Percentiles rank a stretch among this genome's conserved stretches.
These are phyloP conservation scores for Pinus tabuliformis DNA, from an alignment of 75 land plant species.

Conservation along the genomic window DNA sequence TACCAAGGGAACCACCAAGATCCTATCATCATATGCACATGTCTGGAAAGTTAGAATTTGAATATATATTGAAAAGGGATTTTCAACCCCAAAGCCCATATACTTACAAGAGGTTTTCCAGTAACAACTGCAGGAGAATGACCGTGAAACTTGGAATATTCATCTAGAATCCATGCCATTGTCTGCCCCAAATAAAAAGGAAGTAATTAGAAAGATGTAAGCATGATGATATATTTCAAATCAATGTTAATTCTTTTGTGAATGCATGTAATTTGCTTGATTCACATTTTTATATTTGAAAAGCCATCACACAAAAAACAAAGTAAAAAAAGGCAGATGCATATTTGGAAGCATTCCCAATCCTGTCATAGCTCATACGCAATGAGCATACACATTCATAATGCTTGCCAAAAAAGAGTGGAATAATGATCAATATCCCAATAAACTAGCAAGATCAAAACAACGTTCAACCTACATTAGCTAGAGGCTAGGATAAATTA, in stretches of 20 bases:
- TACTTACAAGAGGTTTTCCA: constrained; percentile 91
- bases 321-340: not conserved
- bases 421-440: not conserved
- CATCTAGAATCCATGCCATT: constrained; percentile 98
- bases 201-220: constrained; percentile 3
- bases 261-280: not conserved
- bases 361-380: not conserved
- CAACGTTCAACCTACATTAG: not conserved
- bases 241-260: not conserved
- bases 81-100: not conserved
- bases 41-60: not conserved
- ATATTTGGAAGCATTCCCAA: not conserved
- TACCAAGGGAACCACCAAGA: constrained; percentile 84
- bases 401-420: too few relatives aligned
- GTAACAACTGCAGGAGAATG: constrained; percentile 93
- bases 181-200: constrained; percentile 44
- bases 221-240: not conserved
- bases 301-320: not conserved
- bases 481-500: not conserved
- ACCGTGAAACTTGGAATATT: constrained; percentile 96
- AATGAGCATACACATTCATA: too few relatives aligned
- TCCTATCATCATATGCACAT: constrained; percentile 37
- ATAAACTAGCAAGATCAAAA: not conserved
- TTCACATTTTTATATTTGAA: not conserved
- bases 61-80: not conserved